These are phyloP conservation scores for Naematelia aurantialba DNA, from an alignment of 768 basidiomycete genomes.

Conservation along the genomic window DNA sequence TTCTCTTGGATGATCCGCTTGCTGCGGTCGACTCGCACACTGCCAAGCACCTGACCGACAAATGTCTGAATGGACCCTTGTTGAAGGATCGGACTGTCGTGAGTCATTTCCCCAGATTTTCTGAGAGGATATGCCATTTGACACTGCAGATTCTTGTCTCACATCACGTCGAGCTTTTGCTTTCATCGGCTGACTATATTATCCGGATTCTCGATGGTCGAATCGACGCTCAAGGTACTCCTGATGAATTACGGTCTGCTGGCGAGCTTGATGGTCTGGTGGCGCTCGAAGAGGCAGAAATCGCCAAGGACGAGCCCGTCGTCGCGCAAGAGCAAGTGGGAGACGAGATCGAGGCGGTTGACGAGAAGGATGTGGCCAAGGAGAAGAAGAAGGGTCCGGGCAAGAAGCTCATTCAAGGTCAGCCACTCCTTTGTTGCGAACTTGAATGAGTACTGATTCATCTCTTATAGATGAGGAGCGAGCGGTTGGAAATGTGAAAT, in stretches of 20 bases:
- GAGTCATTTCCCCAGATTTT: constrained; percentile 9
- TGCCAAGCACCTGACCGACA: constrained; percentile 47
- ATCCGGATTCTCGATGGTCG: constrained; percentile 77
- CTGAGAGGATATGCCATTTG: not conserved
- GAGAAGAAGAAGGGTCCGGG: constrained; percentile 39
- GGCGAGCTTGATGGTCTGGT: constrained; percentile 64
- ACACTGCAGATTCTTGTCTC: constrained; percentile 57
- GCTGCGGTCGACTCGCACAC: constrained; percentile 49
- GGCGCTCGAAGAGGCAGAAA: constrained; percentile 53
- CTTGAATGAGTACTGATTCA: not conserved
- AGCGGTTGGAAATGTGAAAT: constrained; percentile 76
- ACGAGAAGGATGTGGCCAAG: constrained; percentile 6
- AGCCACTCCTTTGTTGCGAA: constrained; percentile 2
- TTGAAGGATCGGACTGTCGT: constrained; percentile 40
- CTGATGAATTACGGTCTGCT: constrained; percentile 61
- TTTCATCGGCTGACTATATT: constrained; percentile 68
- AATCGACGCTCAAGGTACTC: constrained; percentile 68
- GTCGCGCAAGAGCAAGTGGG: constrained; percentile 29
- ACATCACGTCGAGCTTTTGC: constrained; percentile 77
- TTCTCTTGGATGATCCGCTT: constrained; percentile 47
- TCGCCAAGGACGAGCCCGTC: constrained; percentile 42
- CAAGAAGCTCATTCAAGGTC: constrained; percentile 38
- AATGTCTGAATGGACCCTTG: constrained; percentile 45
- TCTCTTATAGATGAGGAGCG: constrained; percentile 54
- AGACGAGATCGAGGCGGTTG: constrained; percentile 35